Evolutionary conservation across 306 rosid species (phyloP), one percentile per base, ranked within the genome.

Genomic region (Urtica urens): DNA sequence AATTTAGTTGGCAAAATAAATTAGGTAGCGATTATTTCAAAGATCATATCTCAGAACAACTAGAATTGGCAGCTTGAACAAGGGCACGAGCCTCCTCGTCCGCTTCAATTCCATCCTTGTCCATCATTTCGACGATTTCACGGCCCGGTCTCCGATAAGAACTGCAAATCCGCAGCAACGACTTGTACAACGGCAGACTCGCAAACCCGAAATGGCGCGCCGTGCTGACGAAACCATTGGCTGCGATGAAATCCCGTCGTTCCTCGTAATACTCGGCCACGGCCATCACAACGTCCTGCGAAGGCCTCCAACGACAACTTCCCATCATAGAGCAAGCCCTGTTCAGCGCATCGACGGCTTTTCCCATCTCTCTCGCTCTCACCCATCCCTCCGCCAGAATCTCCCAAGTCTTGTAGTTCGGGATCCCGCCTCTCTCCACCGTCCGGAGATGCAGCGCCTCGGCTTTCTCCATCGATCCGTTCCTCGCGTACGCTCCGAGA

Each of bases 351-450:
- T 68, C 47, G 48, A 83, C 44, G 49, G 81, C 88, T 71, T 68
- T 55, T 1, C 68, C 90, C 72, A 72, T 70, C 55, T 66, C 57
- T 51, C 69, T 48, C 62, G 38, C 21, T 35, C 67, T 78, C 66
- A 76, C 42, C 74, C 72, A 74, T 60, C 95, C 93, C 64, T 88
- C 95, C 45, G 72, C 55, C 25, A 88, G 83, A 74, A 84, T 88
- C 72, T 88, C 97, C 86, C 93, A 74, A 10, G 97, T 84, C 70
- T 81, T 88, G 57, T 81, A 84, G 68, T 81, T 88, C 4, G 97
- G 95, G 58, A 50, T 44, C 4, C 86, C 90, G 11, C 97, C 90
- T 61, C 62, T 84, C 53, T 74, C 74, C 78, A 83, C 38, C n/a
- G 83, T 71, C 33, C 40, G 86, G 51, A 58, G 47, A 74, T 78